phyloP scores from a whole-genome alignment of 768 basidiomycete genomes.

The Lepiota brunneoincarnata region DNA sequence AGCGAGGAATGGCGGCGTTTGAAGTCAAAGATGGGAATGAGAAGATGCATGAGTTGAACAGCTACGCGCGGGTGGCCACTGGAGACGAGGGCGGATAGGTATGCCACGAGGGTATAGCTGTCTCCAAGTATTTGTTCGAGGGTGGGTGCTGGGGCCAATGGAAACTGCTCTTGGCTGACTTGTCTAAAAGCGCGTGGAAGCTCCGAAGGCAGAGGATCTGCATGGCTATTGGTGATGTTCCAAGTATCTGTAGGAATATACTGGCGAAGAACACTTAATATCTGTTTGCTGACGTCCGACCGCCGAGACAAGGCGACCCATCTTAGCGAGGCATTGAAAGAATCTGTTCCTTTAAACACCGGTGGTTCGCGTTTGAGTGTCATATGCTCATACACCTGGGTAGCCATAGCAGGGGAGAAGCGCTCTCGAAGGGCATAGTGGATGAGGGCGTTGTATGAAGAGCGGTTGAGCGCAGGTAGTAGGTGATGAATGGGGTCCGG shows the following conservation, averaged over 20 bases:
- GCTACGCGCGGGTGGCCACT: constrained; percentile 46
- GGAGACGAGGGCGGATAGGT: constrained; percentile 49
- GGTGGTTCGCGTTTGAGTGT: constrained; percentile 33
- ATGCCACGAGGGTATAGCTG: constrained; percentile 45
- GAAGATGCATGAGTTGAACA: constrained; percentile 42
- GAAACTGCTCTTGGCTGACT: neutral
- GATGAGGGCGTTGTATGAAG: constrained; percentile 57
- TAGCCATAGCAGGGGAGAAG: constrained; percentile 46
- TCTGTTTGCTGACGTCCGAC: constrained; percentile 37
- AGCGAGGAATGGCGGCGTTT: neutral
- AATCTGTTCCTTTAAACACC: constrained; percentile 18
- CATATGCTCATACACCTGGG: constrained; percentile 56
- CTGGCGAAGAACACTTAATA: constrained; percentile 30
- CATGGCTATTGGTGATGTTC: neutral
- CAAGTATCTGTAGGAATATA: neutral
- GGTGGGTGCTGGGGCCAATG: neutral
- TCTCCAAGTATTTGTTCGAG: constrained; percentile 27
- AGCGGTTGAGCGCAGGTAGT: constrained; percentile 19
- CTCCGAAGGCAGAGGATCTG: constrained; percentile 1
- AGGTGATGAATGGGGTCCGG: neutral
- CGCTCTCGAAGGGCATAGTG: constrained; percentile 65
- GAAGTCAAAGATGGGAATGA: constrained; percentile 54
- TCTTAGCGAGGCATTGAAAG: constrained; percentile 52
- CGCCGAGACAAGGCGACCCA: constrained; percentile 48
- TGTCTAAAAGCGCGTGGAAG: constrained; percentile 11